Conservation (phyloP, 768 basidiomycete genomes). For the Boletus subcaerulescens region DNA sequence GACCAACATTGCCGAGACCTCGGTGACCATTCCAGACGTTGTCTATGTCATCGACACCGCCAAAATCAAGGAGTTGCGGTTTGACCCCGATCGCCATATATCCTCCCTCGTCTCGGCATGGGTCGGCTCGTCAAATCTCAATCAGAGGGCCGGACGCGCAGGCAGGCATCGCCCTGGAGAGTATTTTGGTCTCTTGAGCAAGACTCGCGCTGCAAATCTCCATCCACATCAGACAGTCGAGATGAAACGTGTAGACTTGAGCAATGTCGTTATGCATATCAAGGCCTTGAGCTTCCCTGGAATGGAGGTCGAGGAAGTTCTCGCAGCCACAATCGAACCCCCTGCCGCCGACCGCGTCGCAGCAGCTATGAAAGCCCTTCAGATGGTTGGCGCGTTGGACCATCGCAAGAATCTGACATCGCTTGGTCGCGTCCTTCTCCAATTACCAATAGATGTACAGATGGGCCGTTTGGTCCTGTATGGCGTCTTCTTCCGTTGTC, state of each 20-base stretch:
- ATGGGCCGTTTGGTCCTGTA: slow-evolving; percentile 87
- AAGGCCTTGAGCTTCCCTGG: slow-evolving; percentile 89
- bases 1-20: slow-evolving; percentile 95
- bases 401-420: slow-evolving; percentile 73
- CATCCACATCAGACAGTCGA: slow-evolving; percentile 87
- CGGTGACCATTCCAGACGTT: slow-evolving; percentile 92
- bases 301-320: slow-evolving; percentile 83
- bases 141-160: slow-evolving; percentile 89
- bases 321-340: slow-evolving; percentile 83
- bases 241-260: slow-evolving; percentile 89
- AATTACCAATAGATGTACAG: slow-evolving; percentile 86
- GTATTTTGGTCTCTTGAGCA: slow-evolving; percentile 83
- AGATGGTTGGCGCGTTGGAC: slow-evolving; percentile 87
- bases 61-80: slow-evolving; percentile 84
- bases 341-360: slow-evolving; percentile 73
- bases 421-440: slow-evolving; percentile 83
- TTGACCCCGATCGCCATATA: slow-evolving; percentile 86
- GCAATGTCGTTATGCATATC: slow-evolving; percentile 94
- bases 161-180: slow-evolving; percentile 89
- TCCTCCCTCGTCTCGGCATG: slow-evolving; percentile 87
- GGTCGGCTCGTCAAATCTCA: slow-evolving; percentile 87
- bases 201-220: slow-evolving; percentile 55
- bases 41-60: slow-evolving; percentile 92
- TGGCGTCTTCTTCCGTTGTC: slow-evolving; percentile 90
- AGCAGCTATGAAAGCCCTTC: slow-evolving; percentile 75